Percentiles rank a stretch among this genome's conserved stretches.
Conservation (phyloP, 176 grass and related monocot genomes). For the Chloris gayana region DNA sequence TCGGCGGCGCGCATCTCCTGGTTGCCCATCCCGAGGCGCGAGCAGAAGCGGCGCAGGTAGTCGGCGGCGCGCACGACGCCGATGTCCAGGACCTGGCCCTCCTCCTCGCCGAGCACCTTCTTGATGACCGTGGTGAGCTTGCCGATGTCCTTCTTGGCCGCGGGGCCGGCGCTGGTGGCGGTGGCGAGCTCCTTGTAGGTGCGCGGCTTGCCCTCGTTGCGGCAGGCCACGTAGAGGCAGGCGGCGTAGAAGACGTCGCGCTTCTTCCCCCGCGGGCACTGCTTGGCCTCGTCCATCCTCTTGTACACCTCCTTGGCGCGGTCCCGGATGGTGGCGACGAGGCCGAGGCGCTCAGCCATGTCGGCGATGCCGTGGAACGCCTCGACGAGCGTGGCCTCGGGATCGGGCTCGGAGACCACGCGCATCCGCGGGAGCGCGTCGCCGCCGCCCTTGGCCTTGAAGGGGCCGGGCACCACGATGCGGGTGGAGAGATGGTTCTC, state of each 20-base stretch:
- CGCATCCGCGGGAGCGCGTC: background rate
- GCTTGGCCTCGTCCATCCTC: slow-evolving; percentile 41
- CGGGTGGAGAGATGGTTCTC: slow-evolving; percentile 37
- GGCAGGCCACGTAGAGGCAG: slow-evolving; percentile 61
- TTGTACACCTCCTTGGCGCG: slow-evolving; percentile 50
- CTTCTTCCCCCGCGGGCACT: slow-evolving; percentile 4
- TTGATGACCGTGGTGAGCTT: slow-evolving; percentile 38
- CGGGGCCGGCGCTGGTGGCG: slow-evolving; percentile 23
- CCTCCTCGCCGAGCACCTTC: slow-evolving; percentile 45
- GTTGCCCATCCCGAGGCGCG: slow-evolving; percentile 43
- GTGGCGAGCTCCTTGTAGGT: slow-evolving; percentile 56
- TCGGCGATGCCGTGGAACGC: slow-evolving; percentile 44
- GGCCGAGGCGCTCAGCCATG: slow-evolving; percentile 56
- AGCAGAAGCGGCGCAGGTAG: slow-evolving; percentile 57
- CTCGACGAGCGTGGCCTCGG: slow-evolving; percentile 7
- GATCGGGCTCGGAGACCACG: background rate
- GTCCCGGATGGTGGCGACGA: slow-evolving; percentile 47
- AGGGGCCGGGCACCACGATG: slow-evolving; percentile 12
- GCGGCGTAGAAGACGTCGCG: slow-evolving; percentile 49
- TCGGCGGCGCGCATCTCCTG: slow-evolving; percentile 40
- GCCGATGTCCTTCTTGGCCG: slow-evolving; percentile 49
- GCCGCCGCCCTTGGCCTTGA: background rate
- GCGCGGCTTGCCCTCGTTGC: slow-evolving; percentile 56
- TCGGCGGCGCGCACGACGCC: slow-evolving; percentile 42
- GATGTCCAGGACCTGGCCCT: slow-evolving; percentile 34